phyloP scores from a whole-genome alignment of 2,329 filamentous ascomycete species.

The Diplodia seriata region DNA sequence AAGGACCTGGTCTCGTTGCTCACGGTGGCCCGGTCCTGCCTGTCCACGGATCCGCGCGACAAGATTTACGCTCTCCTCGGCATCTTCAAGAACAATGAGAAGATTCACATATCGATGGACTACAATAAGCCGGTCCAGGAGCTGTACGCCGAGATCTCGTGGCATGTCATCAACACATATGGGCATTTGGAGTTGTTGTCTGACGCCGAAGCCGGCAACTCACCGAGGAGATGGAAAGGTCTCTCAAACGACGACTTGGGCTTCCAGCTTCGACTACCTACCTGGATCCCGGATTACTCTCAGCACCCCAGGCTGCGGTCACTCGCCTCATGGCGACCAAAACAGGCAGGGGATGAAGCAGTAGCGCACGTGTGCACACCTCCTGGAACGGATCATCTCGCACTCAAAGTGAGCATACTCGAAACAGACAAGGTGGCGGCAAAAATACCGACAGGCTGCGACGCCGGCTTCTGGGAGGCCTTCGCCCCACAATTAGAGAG shows the following conservation, averaged over 20 bases:
- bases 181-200: not conserved
- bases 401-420: not conserved
- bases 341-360: not conserved
- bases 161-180: not conserved
- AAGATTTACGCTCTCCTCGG: not conserved
- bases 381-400: no score
- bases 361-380: not conserved
- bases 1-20: not conserved
- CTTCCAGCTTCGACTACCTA: not conserved
- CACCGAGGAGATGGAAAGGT: no score
- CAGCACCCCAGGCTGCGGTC: not conserved
- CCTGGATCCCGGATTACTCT: not conserved
- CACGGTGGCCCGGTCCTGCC: not conserved
- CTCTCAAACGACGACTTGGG: no score
- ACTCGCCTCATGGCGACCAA: not conserved
- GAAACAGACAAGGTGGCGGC: not conserved
- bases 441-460: not conserved
- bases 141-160: not conserved
- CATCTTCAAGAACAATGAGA: not conserved
- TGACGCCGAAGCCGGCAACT: not conserved
- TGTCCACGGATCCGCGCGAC: not conserved
- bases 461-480: not conserved
- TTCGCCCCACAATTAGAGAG: not conserved
- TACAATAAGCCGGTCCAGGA: not conserved
- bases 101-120: not conserved